Conservation (phyloP, 2,329 filamentous ascomycete species). For the Epichloe aotearoae region DNA sequence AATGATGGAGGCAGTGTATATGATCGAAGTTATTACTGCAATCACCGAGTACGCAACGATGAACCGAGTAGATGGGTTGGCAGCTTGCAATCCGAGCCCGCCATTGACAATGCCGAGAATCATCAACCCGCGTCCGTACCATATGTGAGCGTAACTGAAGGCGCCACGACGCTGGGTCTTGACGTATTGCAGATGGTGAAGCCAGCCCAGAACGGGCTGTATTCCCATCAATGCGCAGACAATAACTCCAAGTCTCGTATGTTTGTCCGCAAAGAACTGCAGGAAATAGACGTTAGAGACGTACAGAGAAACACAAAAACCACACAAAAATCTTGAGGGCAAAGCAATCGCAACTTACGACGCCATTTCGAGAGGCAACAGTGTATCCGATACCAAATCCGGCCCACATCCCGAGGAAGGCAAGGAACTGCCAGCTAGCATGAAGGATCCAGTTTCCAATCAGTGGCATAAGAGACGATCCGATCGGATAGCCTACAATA, state of each 20-base stretch:
- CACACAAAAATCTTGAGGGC: no score
- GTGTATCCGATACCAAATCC: slow-evolving; percentile 45
- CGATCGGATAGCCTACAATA: slow-evolving; percentile 45
- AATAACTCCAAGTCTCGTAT: slow-evolving; percentile 43
- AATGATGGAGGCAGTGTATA: slow-evolving; percentile 25
- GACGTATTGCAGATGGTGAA: slow-evolving; percentile 43
- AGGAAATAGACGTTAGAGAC: background rate
- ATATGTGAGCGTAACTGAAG: slow-evolving; percentile 46
- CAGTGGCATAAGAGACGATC: slow-evolving; percentile 46
- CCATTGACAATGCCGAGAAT: slow-evolving; percentile 49
- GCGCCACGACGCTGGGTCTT: slow-evolving; percentile 32
- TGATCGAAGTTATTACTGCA: slow-evolving; percentile 32
- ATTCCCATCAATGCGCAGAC: slow-evolving; percentile 40
- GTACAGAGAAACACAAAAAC: background rate
- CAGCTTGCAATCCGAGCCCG: slow-evolving; percentile 43
- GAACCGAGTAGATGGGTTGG: slow-evolving; percentile 25
- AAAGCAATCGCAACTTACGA: slow-evolving; percentile 24
- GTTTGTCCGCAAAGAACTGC: slow-evolving; percentile 38
- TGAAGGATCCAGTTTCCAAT: slow-evolving; percentile 46
- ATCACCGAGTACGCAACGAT: slow-evolving; percentile 44
- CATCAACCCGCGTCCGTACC: slow-evolving; percentile 47
- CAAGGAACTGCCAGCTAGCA: slow-evolving; percentile 38
- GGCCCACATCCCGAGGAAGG: slow-evolving; percentile 44
- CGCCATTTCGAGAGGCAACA: slow-evolving; percentile 24
- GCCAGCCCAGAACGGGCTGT: slow-evolving; percentile 43